Percentiles rank a stretch among this genome's conserved stretches.
These are phyloP conservation scores for Leucocoprinus birnbaumii DNA, from an alignment of 768 basidiomycete species.

Conservation along the genomic window DNA sequence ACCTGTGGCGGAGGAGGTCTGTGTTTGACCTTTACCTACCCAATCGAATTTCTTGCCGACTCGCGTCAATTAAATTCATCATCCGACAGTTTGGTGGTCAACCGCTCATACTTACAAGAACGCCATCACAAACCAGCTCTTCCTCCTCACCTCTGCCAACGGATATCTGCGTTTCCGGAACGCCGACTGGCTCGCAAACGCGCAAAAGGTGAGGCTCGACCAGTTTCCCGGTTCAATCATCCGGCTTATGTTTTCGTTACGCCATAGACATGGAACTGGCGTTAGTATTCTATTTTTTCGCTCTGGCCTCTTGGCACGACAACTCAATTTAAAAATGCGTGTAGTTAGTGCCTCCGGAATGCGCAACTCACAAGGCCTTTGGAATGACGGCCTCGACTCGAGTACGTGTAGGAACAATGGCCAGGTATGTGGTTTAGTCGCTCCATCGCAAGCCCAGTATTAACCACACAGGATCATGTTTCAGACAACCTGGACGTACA, in stretches of 20 bases:
- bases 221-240: not conserved
- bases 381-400: constrained; percentile 40
- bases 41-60: not conserved
- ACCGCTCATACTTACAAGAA: constrained; percentile 55
- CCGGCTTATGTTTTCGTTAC: not conserved
- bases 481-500: constrained; percentile 59
- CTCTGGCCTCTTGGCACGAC: not conserved
- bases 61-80: not conserved
- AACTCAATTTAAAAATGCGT: not conserved
- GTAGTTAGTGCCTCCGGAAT: constrained; percentile 41
- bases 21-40: not conserved
- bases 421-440: constrained; percentile 24
- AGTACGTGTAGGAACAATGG: constrained; percentile 40
- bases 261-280: constrained; percentile 32
- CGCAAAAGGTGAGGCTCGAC: constrained; percentile 32
- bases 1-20: constrained; percentile 51
- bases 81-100: constrained; percentile 51
- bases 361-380: constrained; percentile 42
- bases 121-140: constrained; percentile 59
- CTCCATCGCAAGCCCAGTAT: not conserved
- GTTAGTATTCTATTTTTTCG: constrained; percentile 20
- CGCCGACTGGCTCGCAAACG: constrained; percentile 44
- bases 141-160: constrained; percentile 45
- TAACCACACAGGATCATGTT: not conserved
- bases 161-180: constrained; percentile 39